Evolutionary conservation across 208 protist species (phyloP).

Genomic region (Trypanosoma brucei): DNA sequence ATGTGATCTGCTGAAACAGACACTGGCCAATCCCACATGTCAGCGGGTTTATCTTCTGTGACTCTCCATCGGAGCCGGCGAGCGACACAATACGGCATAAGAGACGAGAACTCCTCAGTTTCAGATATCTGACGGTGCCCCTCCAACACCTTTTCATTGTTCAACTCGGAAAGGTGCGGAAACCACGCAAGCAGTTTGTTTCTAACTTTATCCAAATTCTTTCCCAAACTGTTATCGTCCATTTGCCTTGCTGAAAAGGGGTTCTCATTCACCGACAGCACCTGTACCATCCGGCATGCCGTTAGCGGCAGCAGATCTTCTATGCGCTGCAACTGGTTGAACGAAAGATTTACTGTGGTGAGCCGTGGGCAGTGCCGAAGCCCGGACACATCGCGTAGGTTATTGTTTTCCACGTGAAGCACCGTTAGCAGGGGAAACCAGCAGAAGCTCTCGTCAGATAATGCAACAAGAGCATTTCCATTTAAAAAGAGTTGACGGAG

Average conservation of each 20-base stretch:
- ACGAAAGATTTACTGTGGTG: constrained; percentile 42
- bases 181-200: constrained; percentile 20
- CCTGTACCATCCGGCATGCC: constrained; percentile 35
- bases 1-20: not conserved
- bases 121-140: not conserved
- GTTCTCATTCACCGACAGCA: constrained; percentile 60
- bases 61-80: not conserved
- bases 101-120: not conserved
- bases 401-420: constrained; percentile 74
- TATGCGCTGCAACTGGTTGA: constrained; percentile 46
- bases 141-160: constrained; percentile 21
- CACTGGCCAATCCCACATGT: constrained; percentile 1
- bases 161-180: constrained; percentile 28
- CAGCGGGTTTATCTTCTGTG: constrained; percentile 2
- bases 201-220: constrained; percentile 4
- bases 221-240: not conserved
- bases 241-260: constrained; percentile 22
- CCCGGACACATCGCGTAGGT: constrained; percentile 46
- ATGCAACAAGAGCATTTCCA: constrained; percentile 35
- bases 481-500: constrained; percentile 78
- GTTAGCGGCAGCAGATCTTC: constrained; percentile 36
- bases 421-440: constrained; percentile 69
- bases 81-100: not conserved
- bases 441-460: constrained; percentile 28
- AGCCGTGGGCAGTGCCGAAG: constrained; percentile 56